Base-by-base conservation (phyloP, 495 filamentous ascomycete species). In the Podospora pseudoanserina region DNA sequence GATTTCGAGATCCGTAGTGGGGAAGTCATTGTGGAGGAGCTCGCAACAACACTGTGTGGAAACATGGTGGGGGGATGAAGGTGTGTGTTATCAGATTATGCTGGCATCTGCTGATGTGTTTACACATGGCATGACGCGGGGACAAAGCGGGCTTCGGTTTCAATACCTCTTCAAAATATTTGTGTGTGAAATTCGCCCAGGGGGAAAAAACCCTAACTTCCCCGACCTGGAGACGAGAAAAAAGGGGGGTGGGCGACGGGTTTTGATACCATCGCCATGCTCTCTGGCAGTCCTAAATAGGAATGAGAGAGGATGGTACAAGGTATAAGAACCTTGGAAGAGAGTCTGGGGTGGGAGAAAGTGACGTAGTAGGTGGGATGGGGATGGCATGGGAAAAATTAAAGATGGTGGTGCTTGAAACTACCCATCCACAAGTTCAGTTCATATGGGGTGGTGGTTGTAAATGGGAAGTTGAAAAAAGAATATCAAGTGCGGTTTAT, bases 401-500 rank as follows among this genome's bases (percentile, higher is more conserved):
- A 49, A 49, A 9, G 15, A 49, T 49, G 7, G 13, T 49, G 39
- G 9, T 49, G 13, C 15, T 49, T 18, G 9, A 11, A 49, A 11
- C 4, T 49, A 49, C 13, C 39, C 13, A 49, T 49, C 39, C 39
- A 49, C 15, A 49, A 23, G 23, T 23, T 23, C 23, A 1, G 34
- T 39, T 39, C 6, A 39, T 39, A 39, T 39, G 34, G 34, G 15
- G 39, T 2, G 39, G 7, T 2, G 39, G 30, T 32, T 11, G 18
- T 23, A 23, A 23, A 23, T 23, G 23, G 23, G 34, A 19, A 63
- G 34, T n/a, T 18, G 16, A 63, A 63, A 49, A 62, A 63, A 63
- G 20, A 49, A 49, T 32, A 63, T 49, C 13, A 49, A 49, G 39
- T 63, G 61, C 61, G 61, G 61, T 63, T 63, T 63, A 18, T 63